Base-by-base conservation (phyloP, 306 rosid genomes). In the Pueraria montana region DNA sequence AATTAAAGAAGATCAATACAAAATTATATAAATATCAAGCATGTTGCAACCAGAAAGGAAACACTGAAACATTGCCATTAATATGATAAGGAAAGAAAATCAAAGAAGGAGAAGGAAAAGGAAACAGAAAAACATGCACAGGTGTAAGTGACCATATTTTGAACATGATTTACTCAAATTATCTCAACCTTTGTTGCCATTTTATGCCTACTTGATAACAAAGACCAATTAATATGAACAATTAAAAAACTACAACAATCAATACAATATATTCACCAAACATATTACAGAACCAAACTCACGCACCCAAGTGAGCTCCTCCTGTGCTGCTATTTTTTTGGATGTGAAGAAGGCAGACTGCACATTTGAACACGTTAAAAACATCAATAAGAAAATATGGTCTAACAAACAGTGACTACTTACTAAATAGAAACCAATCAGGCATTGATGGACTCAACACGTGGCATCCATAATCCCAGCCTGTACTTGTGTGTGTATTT, bases 231-330 rank as follows among this genome's bases (percentile, higher is more conserved):
- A 61, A 72, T 24, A 52, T 69, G 85, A 64, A 71, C 43, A 18
- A 32, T 13, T 38, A 48, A 74, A 72, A 82, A 68, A 27, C 24
- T 14, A 5, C 52, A 72, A 63, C 59, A 80, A 71, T 40, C 66
- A 26, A 34, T 68, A 74, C 81, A 27, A 69, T n/a, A 83, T 74
- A 55, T 58, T 76, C 55, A 56, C 76, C 81, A 83, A 64, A 73
- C 32, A 86, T 24, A 43, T 61, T 68, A 73, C 74, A 74, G 50
- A 74, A 72, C 55, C 77, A 76, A 85, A 80, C 17, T 38, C 53
- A 87, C 98, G 71, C 65, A 96, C 99, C 99, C 98, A 94, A 65
- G 94, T 96, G 68, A 96, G 92, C 83, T 96, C 99, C 86, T 96
- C 99, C 81, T 87, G 83, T 8, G 99, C 97, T 64, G 86, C 86